Evolutionary conservation across 495 filamentous ascomycete genomes (phyloP).

Genomic region (Rhizodiscina lignyota): DNA sequence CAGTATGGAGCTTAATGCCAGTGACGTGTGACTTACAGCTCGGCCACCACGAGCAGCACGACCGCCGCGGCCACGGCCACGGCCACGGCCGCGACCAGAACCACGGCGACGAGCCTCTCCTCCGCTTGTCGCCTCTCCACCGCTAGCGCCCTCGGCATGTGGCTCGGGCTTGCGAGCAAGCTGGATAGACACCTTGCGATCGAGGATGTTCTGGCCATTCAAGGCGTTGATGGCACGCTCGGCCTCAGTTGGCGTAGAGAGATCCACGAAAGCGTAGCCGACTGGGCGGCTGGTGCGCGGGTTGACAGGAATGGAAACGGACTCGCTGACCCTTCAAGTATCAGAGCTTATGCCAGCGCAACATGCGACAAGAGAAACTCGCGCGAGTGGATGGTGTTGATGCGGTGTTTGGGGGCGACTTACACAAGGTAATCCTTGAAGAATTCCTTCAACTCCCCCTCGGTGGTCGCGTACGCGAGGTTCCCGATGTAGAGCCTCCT

Average conservation of each 20-base stretch:
- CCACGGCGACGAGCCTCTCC: conserved; percentile 34
- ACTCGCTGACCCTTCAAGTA: conserved; percentile 49
- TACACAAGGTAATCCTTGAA: conserved; percentile 97
- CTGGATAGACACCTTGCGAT: conserved; percentile 97
- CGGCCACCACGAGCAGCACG: conserved; percentile 62
- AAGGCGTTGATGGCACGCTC: conserved; percentile 86
- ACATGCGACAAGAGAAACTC: too few species aligned
- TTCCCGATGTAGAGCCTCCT: conserved; percentile 99
- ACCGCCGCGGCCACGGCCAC: conserved; percentile 52
- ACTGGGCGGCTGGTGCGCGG: conserved; percentile 95
- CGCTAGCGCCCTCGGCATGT: conserved; percentile 41
- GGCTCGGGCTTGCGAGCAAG: conserved; percentile 93
- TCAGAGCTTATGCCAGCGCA: conserved; percentile 4
- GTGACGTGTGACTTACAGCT: conserved; percentile 43
- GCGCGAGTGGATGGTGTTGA: too few species aligned
- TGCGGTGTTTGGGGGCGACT: conserved; percentile 38
- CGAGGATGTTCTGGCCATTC: conserved; percentile 88
- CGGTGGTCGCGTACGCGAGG: conserved; percentile 98
- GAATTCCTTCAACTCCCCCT: conserved; percentile 99
- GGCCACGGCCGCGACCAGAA: conserved; percentile 24
- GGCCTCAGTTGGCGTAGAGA: conserved; percentile 84
- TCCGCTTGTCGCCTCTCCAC: conserved; percentile 48
- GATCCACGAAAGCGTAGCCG: conserved; percentile 96
- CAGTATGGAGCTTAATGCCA: too few species aligned
- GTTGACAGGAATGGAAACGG: conserved; percentile 95